These are phyloP conservation scores for Saraca asoca DNA, from an alignment of 331 rosid species.

Conservation along the genomic window DNA sequence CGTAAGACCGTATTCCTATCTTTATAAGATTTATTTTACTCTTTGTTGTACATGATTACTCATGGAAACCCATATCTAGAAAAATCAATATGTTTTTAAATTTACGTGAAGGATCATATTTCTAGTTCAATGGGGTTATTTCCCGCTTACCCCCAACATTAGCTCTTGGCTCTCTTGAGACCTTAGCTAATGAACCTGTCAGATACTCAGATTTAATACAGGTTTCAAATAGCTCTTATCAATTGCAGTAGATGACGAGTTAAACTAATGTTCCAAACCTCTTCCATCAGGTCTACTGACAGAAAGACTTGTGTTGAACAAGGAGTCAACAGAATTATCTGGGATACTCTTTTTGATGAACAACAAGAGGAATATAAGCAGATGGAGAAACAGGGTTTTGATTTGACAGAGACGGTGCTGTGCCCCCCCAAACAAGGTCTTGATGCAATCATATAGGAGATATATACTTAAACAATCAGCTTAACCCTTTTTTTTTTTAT, in stretches of 20 bases:
- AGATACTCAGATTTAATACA: slow-evolving; percentile 51
- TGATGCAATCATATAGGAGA: no score
- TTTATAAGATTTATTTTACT: no score
- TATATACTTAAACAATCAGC: no score
- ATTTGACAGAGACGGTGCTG: slow-evolving; percentile 68
- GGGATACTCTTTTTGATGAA: slow-evolving; percentile 64
- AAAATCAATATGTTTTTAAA: no score
- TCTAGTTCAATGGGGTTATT: no score
- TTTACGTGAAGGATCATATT: no score
- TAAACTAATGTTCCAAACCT: slow-evolving; percentile 54
- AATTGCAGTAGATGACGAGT: slow-evolving; percentile 60
- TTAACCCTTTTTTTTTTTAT: no score
- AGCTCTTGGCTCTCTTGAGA: slow-evolving; percentile 66
- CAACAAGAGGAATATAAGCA: slow-evolving; percentile 61
- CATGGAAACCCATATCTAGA: no score
- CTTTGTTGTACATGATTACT: no score
- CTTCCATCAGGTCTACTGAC: slow-evolving; percentile 67
- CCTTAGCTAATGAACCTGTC: slow-evolving; percentile 56
- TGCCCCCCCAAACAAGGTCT: slow-evolving; percentile 71
- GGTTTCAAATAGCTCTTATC: slow-evolving; percentile 56
- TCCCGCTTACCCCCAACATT: slow-evolving; percentile 64
- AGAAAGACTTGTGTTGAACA: slow-evolving; percentile 53
- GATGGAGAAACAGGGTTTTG: slow-evolving; percentile 67
- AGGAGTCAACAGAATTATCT: slow-evolving; percentile 54
- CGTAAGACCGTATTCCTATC: no score